These are phyloP conservation scores for Populus tomentosa DNA, from an alignment of 441 rosid species.

Conservation along the genomic window DNA sequence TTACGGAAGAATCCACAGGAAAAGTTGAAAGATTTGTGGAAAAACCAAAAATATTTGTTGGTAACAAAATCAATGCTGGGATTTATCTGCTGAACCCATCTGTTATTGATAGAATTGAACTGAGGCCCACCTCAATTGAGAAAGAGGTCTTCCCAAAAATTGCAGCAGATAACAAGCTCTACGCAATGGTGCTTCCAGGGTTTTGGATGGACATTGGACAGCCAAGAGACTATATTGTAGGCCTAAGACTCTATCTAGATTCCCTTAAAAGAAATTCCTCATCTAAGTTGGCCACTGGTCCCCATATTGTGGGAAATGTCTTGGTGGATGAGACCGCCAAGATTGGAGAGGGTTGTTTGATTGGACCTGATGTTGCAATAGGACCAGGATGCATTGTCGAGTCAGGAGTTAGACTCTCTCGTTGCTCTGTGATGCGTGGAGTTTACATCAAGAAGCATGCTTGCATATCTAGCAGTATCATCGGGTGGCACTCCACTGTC, in stretches of 20 bases:
- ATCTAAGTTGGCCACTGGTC: constrained; percentile 49
- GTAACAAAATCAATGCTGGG: constrained; percentile 97
- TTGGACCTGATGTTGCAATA: constrained; percentile 94
- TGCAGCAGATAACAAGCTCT: too few species aligned
- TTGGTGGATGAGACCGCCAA: constrained; percentile 77
- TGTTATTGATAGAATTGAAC: constrained; percentile 50
- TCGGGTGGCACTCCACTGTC: constrained; percentile 95
- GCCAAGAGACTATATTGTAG: constrained; percentile 73
- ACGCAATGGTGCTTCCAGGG: too few species aligned
- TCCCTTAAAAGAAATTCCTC: constrained; percentile 67
- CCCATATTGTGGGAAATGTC: constrained; percentile 72
- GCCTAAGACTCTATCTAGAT: constrained; percentile 83
- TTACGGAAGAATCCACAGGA: constrained; percentile 81
- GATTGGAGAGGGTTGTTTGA: constrained; percentile 87
- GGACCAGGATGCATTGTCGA: constrained; percentile 90
- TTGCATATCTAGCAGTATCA: constrained; percentile 79
- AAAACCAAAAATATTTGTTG: constrained; percentile 84
- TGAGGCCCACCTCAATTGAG: too few species aligned
- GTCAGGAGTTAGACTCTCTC: constrained; percentile 87
- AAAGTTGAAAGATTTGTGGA: constrained; percentile 82
- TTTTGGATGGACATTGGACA: too few species aligned
- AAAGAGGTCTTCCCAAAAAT: too few species aligned
- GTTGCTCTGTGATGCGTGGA: constrained; percentile 92
- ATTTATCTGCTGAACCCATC: constrained; percentile 85
- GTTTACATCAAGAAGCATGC: constrained; percentile 92